Base-by-base conservation (phyloP, 2,329 filamentous ascomycete genomes). In the Capronia americana region DNA sequence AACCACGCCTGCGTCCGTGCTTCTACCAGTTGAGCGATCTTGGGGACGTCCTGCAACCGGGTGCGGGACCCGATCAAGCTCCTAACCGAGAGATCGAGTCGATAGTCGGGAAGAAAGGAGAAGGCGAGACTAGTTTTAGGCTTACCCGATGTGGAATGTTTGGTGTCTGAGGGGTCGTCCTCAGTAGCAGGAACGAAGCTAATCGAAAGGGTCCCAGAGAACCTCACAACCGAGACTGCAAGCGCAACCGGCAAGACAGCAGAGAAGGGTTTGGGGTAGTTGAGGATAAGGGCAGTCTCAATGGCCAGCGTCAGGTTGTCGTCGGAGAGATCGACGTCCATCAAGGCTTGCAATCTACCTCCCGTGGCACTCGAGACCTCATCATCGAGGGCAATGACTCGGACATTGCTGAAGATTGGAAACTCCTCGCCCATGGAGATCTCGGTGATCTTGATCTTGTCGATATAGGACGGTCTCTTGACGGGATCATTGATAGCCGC, bases 321-420 rank as follows among this genome's bases (percentile, higher is more conserved):
- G 68, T 83, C 95, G 78, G 91, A 95, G 65, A 99, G 81, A 77
- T 99, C 95, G 41, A 99, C 93, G 78, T 99, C 95, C 92, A 99
- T 96, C 66, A 93, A 84, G 0, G 95, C 95, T 78, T 99, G 95
- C 23, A 99, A 83, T 46, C 93, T 86, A 0, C 90, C 90, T 24
- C 92, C 92, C 61, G 87, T 86, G 38, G 83, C 82, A 68, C 79
- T 80, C 17, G 76, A 77, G 11, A 51, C 55, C 5, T 80, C 78
- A 44, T 83, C 81, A 61, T 82, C 81, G 0, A 97, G 92, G 1
- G 93, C 92, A 67, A 97, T 97, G 63, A 99, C 91, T 66, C 95
- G 88, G 75, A 95, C 98, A 78, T 99, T 99, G 82, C 93, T 97
- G 78, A 99, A 96, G 61, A 99, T 99, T 30, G 95, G 95, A 71